Percentiles rank a stretch among this genome's conserved stretches.
Conservation (phyloP, 2,329 filamentous ascomycete species). For the Exserohilum rostratum region DNA sequence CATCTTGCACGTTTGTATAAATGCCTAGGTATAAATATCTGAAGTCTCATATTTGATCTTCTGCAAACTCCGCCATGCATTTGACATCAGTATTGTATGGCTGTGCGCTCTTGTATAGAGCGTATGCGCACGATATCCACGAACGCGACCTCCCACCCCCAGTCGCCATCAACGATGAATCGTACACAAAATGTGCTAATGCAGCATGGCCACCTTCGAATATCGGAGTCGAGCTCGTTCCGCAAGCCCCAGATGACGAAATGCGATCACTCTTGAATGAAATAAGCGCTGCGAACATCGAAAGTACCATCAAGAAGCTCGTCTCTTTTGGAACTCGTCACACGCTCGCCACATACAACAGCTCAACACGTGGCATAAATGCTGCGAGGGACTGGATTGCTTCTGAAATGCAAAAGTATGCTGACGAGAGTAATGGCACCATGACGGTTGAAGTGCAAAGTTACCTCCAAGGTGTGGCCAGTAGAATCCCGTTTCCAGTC, state of each 20-base stretch:
- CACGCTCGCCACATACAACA: conserved; percentile 61
- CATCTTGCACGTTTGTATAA: conserved; percentile 14
- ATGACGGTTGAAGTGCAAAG: conserved; percentile 59
- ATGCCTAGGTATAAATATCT: not conserved
- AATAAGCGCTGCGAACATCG: conserved; percentile 53
- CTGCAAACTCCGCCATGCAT: conserved; percentile 26
- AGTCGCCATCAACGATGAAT: conserved; percentile 40
- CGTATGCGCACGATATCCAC: conserved; percentile 34
- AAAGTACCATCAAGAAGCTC: conserved; percentile 59
- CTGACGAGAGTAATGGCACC: conserved; percentile 55
- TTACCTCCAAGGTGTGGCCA: conserved; percentile 58
- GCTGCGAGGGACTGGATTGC: conserved; percentile 64
- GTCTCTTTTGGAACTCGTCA: conserved; percentile 64
- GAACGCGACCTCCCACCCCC: conserved; percentile 35
- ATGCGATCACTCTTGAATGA: conserved; percentile 49
- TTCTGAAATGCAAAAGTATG: conserved; percentile 57
- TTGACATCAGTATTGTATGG: conserved; percentile 13
- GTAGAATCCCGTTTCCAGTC: conserved; percentile 58
- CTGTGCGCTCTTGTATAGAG: conserved; percentile 25
- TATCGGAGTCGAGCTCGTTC: conserved; percentile 46
- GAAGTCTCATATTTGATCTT: not conserved
- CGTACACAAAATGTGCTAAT: conserved; percentile 42
- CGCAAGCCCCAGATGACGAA: conserved; percentile 51
- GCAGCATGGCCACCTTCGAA: conserved; percentile 52
- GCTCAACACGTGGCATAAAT: conserved; percentile 59